Evolutionary conservation across 768 basidiomycete species (phyloP).

Genomic region (Hygrophoropsis aurantiaca): DNA sequence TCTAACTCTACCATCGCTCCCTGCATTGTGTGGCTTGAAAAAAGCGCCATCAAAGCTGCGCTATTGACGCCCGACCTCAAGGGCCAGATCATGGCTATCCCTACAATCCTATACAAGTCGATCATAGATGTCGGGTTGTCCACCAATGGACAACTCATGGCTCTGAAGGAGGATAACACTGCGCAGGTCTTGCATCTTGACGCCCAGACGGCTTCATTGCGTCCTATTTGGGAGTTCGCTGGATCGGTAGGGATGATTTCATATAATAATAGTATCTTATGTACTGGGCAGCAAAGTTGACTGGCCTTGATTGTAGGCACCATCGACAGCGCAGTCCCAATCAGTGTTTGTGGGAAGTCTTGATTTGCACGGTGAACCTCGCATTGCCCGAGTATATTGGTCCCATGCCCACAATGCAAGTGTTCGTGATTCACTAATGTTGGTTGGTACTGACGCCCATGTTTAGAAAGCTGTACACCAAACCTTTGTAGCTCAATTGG

Average conservation of each 20-base stretch:
- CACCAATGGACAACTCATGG: constrained; percentile 60
- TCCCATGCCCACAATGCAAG: constrained; percentile 54
- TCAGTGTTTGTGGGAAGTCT: constrained; percentile 60
- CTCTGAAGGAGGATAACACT: constrained; percentile 52
- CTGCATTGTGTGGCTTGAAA: constrained; percentile 44
- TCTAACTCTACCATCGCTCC: constrained; percentile 8
- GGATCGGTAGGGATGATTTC: constrained; percentile 43
- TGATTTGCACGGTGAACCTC: constrained; percentile 48
- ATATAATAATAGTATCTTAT: constrained; percentile 1
- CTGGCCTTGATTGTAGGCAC: constrained; percentile 36
- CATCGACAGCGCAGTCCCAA: constrained; percentile 40
- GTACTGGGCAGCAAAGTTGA: constrained; percentile 5
- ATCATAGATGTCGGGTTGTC: constrained; percentile 64
- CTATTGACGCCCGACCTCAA: constrained; percentile 52
- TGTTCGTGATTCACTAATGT: constrained; percentile 10
- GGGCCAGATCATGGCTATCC: constrained; percentile 43
- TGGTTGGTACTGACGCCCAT: background rate
- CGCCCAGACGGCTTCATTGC: constrained; percentile 36
- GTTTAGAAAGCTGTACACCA: constrained; percentile 54
- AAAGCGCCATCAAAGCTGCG: constrained; percentile 48
- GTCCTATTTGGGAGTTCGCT: constrained; percentile 54
- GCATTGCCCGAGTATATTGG: constrained; percentile 69
- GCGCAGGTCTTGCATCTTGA: constrained; percentile 55
- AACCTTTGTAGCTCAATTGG: constrained; percentile 49
- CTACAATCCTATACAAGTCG: constrained; percentile 44